Evolutionary conservation across 1,139 yeast species (phyloP), one percentile per base, ranked within the genome.

Genomic region (Wickerhamomyces sp.): DNA sequence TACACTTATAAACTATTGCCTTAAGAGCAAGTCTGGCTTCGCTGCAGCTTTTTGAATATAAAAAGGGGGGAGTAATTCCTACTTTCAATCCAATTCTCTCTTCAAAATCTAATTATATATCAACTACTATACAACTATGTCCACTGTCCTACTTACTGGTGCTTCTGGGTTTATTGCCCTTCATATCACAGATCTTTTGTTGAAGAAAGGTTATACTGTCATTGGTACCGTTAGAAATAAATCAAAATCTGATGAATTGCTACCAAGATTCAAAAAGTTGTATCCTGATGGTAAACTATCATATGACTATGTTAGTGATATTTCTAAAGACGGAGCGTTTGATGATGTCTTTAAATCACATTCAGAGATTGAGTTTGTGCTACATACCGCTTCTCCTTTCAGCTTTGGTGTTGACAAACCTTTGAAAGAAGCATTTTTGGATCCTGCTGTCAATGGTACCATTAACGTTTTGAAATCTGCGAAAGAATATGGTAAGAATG

Each of bases 371-470:
- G 64, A 65, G 10, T 64, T 61, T 20, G 71, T 76, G 30, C 47
- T 75, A 17, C 84, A 77, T 56, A 70, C 73, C 6, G 78, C 78
- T 5, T 64, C 75, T 18, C 75, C 77, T 2, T 60, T 65, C 45
- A 33, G 46, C 23, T 54, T 47, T 27, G 59, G 58, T 33, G 47
- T 46, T 22, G 49, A 53, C 21, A 58, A 57, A 31, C 35, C 45
- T 21, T 27, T 37, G 12, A 52, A 55, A 21, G 66, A 66, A 30
- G 66, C 62, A 16, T 54, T 58, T 31, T 50, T 70, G 34, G 53
- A 54, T 14, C 76, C 77, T 1, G 77, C 78, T 3, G 55, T 71
- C 24, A 48, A 61, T 28, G 78, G 78, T 14, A 69, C 76, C 10
- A 46, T 46, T 27, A 58, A 58, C 37, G 54, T 70, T 16, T 55